phyloP scores from a whole-genome alignment of 2,329 filamentous ascomycete genomes.

The Emydomyces testavorans region DNA sequence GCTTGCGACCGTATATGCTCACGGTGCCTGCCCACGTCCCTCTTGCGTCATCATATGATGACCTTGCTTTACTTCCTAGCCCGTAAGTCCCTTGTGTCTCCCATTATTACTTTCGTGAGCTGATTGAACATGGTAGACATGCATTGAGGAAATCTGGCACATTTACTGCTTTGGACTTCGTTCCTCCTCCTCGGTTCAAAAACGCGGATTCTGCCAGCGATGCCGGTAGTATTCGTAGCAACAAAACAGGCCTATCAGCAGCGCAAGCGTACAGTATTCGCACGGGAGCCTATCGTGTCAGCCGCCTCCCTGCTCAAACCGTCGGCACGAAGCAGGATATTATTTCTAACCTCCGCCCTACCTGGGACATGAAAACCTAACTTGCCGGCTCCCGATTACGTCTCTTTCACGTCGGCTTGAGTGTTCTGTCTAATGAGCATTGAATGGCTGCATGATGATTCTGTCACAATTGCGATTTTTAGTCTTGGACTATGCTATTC shows the following conservation, averaged over 20 bases:
- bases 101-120: background rate
- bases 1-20: slow-evolving; percentile 59
- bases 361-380: slow-evolving; percentile 39
- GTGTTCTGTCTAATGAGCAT: slow-evolving; percentile 9
- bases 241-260: slow-evolving; percentile 65
- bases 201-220: slow-evolving; percentile 34
- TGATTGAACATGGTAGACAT: slow-evolving; percentile 26
- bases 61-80: slow-evolving; percentile 73
- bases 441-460: slow-evolving; percentile 5
- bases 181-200: slow-evolving; percentile 39
- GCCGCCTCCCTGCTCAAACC: slow-evolving; percentile 66
- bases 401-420: background rate
- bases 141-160: slow-evolving; percentile 40
- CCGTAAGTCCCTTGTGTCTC: slow-evolving; percentile 53
- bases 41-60: slow-evolving; percentile 72
- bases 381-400: background rate
- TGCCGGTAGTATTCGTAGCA: slow-evolving; percentile 49
- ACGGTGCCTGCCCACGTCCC: slow-evolving; percentile 63
- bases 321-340: slow-evolving; percentile 67
- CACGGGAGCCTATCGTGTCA: slow-evolving; percentile 73
- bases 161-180: slow-evolving; percentile 40
- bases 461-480: slow-evolving; percentile 2
- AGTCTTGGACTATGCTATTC: background rate
- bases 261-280: slow-evolving; percentile 61
- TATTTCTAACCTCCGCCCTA: slow-evolving; percentile 45